These are phyloP conservation scores for Crithidia brevicula DNA, from an alignment of 208 protist species.

Conservation along the genomic window DNA sequence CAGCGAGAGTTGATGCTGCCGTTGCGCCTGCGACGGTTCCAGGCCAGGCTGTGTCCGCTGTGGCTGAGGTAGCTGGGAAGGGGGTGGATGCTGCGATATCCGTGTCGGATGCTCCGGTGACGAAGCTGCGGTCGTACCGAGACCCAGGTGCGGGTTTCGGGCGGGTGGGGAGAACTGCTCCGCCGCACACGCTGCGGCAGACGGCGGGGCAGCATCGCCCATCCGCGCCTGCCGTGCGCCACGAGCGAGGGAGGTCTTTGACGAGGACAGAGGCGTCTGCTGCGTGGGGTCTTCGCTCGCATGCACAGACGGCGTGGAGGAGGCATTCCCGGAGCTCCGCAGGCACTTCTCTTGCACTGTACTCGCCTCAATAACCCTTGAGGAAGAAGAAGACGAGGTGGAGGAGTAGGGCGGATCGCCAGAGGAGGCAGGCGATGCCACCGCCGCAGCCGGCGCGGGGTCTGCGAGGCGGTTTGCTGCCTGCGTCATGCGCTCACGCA, in stretches of 20 bases:
- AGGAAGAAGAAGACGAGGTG: neutral
- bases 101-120: no score
- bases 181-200: neutral
- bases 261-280: neutral
- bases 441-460: no score
- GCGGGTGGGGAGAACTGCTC: neutral
- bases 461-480: neutral
- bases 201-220: neutral
- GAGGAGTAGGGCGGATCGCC: no score
- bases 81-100: no score
- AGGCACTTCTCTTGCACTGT: neutral
- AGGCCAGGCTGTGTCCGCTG: no score
- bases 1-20: neutral
- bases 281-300: neutral
- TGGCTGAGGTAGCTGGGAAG: no score
- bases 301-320: neutral
- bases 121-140: no score
- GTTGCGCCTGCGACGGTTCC: neutral
- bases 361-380: neutral
- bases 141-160: no score
- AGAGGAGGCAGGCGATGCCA: no score
- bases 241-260: neutral
- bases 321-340: neutral
- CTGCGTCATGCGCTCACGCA: neutral
- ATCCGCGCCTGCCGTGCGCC: neutral